Evolutionary conservation across 2,329 filamentous ascomycete genomes (phyloP).

Genomic region (Cordyceps farinosa): DNA sequence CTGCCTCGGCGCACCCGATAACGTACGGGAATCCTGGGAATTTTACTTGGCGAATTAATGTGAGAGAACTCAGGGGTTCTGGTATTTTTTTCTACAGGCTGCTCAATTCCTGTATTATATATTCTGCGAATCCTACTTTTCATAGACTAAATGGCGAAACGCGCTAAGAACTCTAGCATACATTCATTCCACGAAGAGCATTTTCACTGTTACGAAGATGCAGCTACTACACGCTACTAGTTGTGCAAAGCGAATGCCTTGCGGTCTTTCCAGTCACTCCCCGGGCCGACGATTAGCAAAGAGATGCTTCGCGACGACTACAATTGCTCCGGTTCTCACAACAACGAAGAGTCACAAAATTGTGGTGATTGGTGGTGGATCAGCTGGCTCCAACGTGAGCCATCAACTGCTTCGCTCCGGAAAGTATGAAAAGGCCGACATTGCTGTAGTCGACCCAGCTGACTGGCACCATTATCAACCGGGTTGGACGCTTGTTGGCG

Average conservation of each 20-base stretch:
- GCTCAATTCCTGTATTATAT: too few relatives aligned
- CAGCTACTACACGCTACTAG: not conserved
- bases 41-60: too few relatives aligned
- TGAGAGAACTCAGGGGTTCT: too few relatives aligned
- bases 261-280: not conserved
- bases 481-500: slow-evolving; percentile 66
- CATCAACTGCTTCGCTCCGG: slow-evolving; percentile 63
- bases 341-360: slow-evolving; percentile 49
- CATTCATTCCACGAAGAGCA: too few relatives aligned
- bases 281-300: not conserved
- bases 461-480: slow-evolving; percentile 65
- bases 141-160: too few relatives aligned
- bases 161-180: too few relatives aligned
- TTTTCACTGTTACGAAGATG: not conserved
- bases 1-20: too few relatives aligned
- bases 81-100: too few relatives aligned
- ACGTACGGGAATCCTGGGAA: too few relatives aligned
- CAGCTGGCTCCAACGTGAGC: slow-evolving; percentile 61
- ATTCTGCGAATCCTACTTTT: too few relatives aligned
- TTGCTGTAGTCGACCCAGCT: slow-evolving; percentile 62
- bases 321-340: not conserved
- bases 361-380: slow-evolving; percentile 64
- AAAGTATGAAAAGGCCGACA: slow-evolving; percentile 55
- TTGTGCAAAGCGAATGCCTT: not conserved
- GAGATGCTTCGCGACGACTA: not conserved